phyloP scores from a whole-genome alignment of 768 basidiomycete genomes.

The Daedaleopsis sinensis region DNA sequence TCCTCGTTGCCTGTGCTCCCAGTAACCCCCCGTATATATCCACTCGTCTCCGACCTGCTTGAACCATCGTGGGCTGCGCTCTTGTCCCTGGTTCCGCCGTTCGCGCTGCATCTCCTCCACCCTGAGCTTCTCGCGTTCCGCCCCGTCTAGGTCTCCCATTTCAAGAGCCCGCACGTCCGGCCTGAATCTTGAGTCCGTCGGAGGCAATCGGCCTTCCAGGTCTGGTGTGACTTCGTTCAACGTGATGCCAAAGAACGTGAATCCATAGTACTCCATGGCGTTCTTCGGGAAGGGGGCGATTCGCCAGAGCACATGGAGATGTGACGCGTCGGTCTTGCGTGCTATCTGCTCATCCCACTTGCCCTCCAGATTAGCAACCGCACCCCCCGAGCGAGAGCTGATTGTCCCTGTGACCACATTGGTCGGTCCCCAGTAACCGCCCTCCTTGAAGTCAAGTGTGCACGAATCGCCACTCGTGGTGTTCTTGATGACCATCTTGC shows the following conservation, averaged over 20 bases:
- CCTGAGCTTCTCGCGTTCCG: constrained; percentile 71
- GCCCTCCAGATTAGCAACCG: constrained; percentile 72
- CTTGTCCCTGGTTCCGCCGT: constrained; percentile 61
- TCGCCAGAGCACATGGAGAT: constrained; percentile 80
- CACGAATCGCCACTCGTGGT: constrained; percentile 56
- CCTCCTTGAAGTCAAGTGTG: constrained; percentile 83
- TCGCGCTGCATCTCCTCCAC: constrained; percentile 80
- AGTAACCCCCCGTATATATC: constrained; percentile 80
- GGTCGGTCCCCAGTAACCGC: constrained; percentile 79
- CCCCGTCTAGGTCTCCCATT: constrained; percentile 68
- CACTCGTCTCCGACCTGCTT: constrained; percentile 69
- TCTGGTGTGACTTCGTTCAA: constrained; percentile 80
- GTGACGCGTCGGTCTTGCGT: constrained; percentile 66
- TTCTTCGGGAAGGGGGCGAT: constrained; percentile 74
- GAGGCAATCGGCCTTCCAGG: constrained; percentile 63
- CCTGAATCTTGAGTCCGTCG: constrained; percentile 80
- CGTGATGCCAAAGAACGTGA: constrained; percentile 78
- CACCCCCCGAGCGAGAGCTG: constrained; percentile 53
- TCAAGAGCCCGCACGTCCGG: constrained; percentile 86
- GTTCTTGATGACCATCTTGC: constrained; percentile 78
- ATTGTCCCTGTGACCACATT: constrained; percentile 73
- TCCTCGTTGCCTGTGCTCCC: constrained; percentile 69
- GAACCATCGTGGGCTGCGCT: constrained; percentile 76
- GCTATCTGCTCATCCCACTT: constrained; percentile 87
- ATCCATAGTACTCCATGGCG: constrained; percentile 75